These are phyloP conservation scores for Mycena haematopus DNA, from an alignment of 768 basidiomycete genomes.

Conservation along the genomic window DNA sequence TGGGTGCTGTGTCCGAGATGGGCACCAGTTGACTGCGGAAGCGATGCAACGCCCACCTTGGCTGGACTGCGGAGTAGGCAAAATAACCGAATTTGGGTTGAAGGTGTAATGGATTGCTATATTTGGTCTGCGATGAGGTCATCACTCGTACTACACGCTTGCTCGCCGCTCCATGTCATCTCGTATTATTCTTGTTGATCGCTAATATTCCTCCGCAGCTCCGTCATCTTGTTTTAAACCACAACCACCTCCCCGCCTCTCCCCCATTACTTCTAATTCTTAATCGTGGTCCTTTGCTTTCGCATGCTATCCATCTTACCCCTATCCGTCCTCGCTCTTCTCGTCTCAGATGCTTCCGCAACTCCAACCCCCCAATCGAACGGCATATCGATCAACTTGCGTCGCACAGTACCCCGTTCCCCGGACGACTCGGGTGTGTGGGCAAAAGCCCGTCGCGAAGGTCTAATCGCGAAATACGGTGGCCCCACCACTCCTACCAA, in stretches of 20 bases:
- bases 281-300: not conserved
- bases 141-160: too few species aligned
- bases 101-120: too few species aligned
- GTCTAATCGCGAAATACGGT: constrained; percentile 26
- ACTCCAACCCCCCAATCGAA: constrained; percentile 23
- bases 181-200: constrained; percentile 1
- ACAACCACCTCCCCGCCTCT: not conserved
- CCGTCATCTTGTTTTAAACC: not conserved
- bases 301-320: constrained; percentile 21
- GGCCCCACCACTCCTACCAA: not conserved
- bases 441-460: constrained; percentile 27
- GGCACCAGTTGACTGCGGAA: too few species aligned
- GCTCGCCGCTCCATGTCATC: not conserved
- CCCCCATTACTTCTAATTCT: not conserved
- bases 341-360: constrained; percentile 24
- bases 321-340: constrained; percentile 18
- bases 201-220: constrained; percentile 1
- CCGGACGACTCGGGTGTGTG: constrained; percentile 22
- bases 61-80: too few species aligned
- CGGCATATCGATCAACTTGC: constrained; percentile 23
- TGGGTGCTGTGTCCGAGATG: too few species aligned
- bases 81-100: too few species aligned
- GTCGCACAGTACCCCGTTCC: constrained; percentile 15
- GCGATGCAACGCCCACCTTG: too few species aligned
- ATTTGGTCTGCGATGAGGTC: not conserved